phyloP scores from a whole-genome alignment of 768 basidiomycete species.

The Podaxis sp. region DNA sequence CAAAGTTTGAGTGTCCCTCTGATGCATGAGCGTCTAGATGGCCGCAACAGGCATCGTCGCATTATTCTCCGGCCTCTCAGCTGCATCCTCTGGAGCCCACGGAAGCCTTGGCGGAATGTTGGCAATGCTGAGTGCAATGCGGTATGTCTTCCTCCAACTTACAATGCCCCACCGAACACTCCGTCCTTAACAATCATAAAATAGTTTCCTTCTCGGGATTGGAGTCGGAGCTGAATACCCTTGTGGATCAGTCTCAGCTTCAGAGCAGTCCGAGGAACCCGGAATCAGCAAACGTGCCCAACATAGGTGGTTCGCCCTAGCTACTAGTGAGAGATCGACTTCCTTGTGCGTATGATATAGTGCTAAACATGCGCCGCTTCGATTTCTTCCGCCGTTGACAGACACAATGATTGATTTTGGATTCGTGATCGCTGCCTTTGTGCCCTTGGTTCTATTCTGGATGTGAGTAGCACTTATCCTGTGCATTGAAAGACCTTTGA shows the following conservation, averaged over 20 bases:
- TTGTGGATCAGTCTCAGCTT: constrained; percentile 84
- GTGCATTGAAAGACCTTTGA: constrained; percentile 5
- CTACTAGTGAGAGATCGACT: constrained; percentile 64
- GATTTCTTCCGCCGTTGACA: constrained; percentile 22
- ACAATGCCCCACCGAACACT: neutral
- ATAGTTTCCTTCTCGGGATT: constrained; percentile 83
- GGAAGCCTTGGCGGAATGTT: constrained; percentile 68
- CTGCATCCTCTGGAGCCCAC: constrained; percentile 78
- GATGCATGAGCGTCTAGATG: constrained; percentile 49
- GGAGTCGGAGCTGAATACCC: constrained; percentile 91
- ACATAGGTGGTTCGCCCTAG: constrained; percentile 83
- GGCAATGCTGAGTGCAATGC: constrained; percentile 75
- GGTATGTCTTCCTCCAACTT: constrained; percentile 38
- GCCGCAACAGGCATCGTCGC: constrained; percentile 79
- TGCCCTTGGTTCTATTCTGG: constrained; percentile 85
- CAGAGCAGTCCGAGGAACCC: constrained; percentile 86
- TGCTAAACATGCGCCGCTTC: too few species aligned
- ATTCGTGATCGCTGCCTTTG: constrained; percentile 77
- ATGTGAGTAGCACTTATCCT: constrained; percentile 50
- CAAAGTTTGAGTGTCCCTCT: neutral
- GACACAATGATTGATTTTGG: constrained; percentile 86
- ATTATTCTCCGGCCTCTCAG: constrained; percentile 79
- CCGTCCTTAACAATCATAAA: neutral
- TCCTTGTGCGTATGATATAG: neutral
- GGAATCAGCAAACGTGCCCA: constrained; percentile 77